phyloP scores from a whole-genome alignment of 768 basidiomycete species.

The Leccinum variicolor region DNA sequence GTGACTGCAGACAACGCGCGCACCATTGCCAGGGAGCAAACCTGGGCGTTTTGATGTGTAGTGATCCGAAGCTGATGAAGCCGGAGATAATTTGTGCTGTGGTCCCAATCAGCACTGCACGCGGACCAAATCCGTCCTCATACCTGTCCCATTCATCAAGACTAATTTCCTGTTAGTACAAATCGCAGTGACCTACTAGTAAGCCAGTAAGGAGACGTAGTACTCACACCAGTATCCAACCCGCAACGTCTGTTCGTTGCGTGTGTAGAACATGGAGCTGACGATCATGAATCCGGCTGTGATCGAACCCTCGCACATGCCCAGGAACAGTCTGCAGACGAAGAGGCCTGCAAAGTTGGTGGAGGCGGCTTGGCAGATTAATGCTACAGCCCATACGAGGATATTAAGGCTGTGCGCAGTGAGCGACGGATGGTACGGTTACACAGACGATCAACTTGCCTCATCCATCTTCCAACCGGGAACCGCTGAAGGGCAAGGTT shows the following conservation, averaged over 20 bases:
- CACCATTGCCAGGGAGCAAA: slow-evolving; percentile 79
- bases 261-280: slow-evolving; percentile 76
- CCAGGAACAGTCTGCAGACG: slow-evolving; percentile 60
- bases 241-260: slow-evolving; percentile 62
- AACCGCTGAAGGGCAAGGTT: slow-evolving; percentile 70
- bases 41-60: slow-evolving; percentile 54
- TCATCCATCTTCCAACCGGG: slow-evolving; percentile 81
- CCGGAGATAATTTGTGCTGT: slow-evolving; percentile 73
- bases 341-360: slow-evolving; percentile 65
- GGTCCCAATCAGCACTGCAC: slow-evolving; percentile 2
- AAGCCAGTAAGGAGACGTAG: neutral
- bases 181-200: neutral
- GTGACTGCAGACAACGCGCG: neutral
- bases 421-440: neutral
- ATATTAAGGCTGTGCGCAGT: slow-evolving; percentile 54
- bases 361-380: slow-evolving; percentile 66
- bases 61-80: slow-evolving; percentile 62
- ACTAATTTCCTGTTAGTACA: slow-evolving; percentile 36
- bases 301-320: slow-evolving; percentile 69
- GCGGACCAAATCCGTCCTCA: neutral
- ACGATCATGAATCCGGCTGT: slow-evolving; percentile 79
- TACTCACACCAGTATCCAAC: slow-evolving; percentile 77
- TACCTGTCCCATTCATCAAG: slow-evolving; percentile 74
- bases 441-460: slow-evolving; percentile 35
- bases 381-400: slow-evolving; percentile 59